Evolutionary conservation across 2,329 filamentous ascomycete genomes (phyloP).

Genomic region (Magnaporthiopsis rhizophila): DNA sequence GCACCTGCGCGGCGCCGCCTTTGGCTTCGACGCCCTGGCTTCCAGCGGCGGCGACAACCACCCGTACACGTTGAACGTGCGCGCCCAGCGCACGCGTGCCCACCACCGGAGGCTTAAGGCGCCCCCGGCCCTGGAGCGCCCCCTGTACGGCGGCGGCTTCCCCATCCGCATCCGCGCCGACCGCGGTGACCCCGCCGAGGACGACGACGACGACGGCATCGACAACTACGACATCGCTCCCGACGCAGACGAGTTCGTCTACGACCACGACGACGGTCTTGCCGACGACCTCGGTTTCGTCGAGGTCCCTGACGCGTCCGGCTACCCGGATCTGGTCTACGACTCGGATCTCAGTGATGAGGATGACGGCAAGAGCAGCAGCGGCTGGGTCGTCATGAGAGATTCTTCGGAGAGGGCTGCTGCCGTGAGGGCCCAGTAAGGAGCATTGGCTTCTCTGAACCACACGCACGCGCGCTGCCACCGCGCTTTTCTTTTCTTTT

Average conservation of each 20-base stretch:
- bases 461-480: too few relatives aligned
- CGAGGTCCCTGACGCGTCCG: not conserved
- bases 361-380: not conserved
- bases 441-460: too few relatives aligned
- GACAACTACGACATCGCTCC: constrained; percentile 26
- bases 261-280: not conserved
- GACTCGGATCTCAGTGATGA: not conserved
- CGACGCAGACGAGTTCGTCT: constrained; percentile 12
- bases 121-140: constrained; percentile 11
- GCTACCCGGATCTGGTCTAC: not conserved
- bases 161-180: not conserved
- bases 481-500: not conserved
- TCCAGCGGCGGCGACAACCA: constrained; percentile 15
- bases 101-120: constrained; percentile 14
- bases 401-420: constrained; percentile 1
- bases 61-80: constrained; percentile 24
- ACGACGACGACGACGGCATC: constrained; percentile 33
- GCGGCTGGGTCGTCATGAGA: constrained; percentile 6
- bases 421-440: not conserved
- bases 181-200: constrained; percentile 17
- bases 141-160: not conserved
- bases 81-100: constrained; percentile 20
- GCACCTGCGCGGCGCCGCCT: constrained; percentile 24
- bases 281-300: not conserved
- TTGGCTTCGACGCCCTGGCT: constrained; percentile 31